A percentile compares a stretch with the other conserved stretches of the same genome.
phyloP scores from a whole-genome alignment of 2,329 filamentous ascomycete species.

The Falciphora oryzae region DNA sequence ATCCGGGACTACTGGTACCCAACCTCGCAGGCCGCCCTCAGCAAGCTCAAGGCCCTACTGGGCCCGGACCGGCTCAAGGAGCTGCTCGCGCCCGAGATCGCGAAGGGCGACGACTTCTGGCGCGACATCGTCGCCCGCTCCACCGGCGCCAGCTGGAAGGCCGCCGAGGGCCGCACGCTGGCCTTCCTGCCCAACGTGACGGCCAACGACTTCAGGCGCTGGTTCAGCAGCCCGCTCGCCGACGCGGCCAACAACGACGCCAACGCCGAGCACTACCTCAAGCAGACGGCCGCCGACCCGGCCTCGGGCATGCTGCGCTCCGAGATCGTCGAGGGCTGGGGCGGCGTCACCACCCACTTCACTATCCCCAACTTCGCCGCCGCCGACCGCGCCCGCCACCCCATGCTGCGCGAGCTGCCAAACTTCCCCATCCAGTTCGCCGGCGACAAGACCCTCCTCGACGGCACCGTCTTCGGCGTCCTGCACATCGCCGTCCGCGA shows the following conservation, averaged over 20 bases:
- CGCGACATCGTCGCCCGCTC: slow-evolving; percentile 17
- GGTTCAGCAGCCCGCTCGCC: slow-evolving; percentile 18
- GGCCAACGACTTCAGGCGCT: slow-evolving; percentile 18
- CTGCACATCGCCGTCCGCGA: slow-evolving; percentile 19
- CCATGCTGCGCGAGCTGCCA: slow-evolving; percentile 19
- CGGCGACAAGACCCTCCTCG: slow-evolving; percentile 18
- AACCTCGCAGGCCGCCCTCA: slow-evolving; percentile 5
- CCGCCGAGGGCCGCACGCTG: slow-evolving; percentile 20
- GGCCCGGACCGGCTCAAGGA: slow-evolving; percentile 19
- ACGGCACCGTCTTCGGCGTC: slow-evolving; percentile 19
- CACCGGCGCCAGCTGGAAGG: slow-evolving; percentile 14
- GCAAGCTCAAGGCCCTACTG: slow-evolving; percentile 19
- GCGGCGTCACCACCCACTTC: slow-evolving; percentile 28
- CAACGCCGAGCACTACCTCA: slow-evolving; percentile 25
- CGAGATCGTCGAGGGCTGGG: slow-evolving; percentile 16
- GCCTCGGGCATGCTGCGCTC: slow-evolving; percentile 14
- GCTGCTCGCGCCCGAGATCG: slow-evolving; percentile 20
- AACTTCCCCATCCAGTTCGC: slow-evolving; percentile 21
- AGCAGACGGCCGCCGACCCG: slow-evolving; percentile 16
- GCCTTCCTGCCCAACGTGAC: slow-evolving; percentile 23
- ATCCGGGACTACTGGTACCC: slow-evolving; percentile 9
- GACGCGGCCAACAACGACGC: slow-evolving; percentile 22
- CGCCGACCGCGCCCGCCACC: slow-evolving; percentile 21
- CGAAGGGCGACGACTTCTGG: slow-evolving; percentile 21
- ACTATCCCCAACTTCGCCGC: slow-evolving; percentile 25